Conservation (phyloP, 1,284 basidiomycete species). For the Cryptococcus amylolentus region DNA sequence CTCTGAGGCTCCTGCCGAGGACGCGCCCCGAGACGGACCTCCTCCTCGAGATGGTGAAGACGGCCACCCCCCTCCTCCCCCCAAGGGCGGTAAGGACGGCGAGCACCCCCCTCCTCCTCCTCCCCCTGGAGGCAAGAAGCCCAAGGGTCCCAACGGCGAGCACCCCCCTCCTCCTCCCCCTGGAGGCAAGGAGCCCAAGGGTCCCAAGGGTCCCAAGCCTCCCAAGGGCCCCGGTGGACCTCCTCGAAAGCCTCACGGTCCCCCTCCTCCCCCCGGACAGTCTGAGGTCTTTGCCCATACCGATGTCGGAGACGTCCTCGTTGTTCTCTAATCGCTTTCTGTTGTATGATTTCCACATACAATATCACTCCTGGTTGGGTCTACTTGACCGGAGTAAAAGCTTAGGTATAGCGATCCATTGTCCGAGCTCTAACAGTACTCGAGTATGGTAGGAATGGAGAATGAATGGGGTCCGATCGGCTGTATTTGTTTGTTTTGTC, state of each 20-base stretch:
- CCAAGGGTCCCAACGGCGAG: constrained; percentile 4
- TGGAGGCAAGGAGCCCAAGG: constrained; percentile 6
- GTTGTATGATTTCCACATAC: too few relatives aligned
- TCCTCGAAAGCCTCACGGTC: constrained; percentile 8
- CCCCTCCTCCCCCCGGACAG: constrained; percentile 25
- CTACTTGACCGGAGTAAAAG: too few relatives aligned
- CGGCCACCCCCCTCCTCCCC: constrained; percentile 9
- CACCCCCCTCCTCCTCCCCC: too few relatives aligned
- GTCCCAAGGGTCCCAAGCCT: constrained; percentile 11
- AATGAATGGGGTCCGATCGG: too few relatives aligned
- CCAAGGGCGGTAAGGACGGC: constrained; percentile 3
- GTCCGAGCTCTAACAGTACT: too few relatives aligned
- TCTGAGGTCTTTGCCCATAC: constrained; percentile 25
- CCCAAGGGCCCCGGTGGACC: constrained; percentile 5
- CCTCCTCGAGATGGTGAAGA: constrained; percentile 6
- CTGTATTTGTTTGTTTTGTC: too few relatives aligned
- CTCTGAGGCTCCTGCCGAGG: not conserved
- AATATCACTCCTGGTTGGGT: too few relatives aligned
- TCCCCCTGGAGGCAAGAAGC: too few relatives aligned
- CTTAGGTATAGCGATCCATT: too few relatives aligned
- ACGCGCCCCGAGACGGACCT: not conserved
- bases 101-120: too few relatives aligned
- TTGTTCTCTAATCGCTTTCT: constrained; percentile 16
- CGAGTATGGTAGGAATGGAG: too few relatives aligned
- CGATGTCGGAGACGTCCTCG: constrained; percentile 25